Percentiles rank a stretch among this genome's conserved stretches.
Evolutionary conservation across 2,329 filamentous ascomycete species (phyloP).

Genomic region (Diaporthe longicolla): DNA sequence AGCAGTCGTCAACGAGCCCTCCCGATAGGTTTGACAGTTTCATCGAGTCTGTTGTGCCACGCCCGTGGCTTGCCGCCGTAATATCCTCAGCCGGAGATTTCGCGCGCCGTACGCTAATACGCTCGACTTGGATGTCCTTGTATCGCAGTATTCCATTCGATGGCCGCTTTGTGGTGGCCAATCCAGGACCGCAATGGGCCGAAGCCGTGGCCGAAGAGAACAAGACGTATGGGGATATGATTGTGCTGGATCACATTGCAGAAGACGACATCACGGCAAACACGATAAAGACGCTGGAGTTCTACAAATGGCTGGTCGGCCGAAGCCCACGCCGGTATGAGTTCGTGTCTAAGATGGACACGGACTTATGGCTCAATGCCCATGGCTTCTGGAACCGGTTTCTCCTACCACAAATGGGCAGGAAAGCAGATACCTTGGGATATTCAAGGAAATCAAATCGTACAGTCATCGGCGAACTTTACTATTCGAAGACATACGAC

Average conservation of each 20-base stretch:
- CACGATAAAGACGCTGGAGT: background rate
- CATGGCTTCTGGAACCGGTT: background rate
- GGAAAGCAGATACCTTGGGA: background rate
- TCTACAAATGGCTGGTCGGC: background rate
- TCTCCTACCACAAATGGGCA: background rate
- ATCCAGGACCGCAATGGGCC: background rate
- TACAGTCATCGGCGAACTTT: background rate
- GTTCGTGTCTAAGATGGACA: background rate
- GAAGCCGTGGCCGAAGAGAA: background rate
- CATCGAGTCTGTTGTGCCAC: background rate
- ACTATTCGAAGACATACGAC: background rate
- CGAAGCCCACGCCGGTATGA: background rate
- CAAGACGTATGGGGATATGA: background rate
- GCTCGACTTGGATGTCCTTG: background rate
- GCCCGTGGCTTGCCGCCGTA: background rate
- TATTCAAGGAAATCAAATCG: background rate
- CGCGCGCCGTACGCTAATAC: background rate
- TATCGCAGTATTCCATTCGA: background rate
- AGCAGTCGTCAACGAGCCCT: background rate
- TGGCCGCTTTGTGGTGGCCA: background rate
- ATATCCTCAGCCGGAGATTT: background rate
- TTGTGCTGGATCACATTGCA: background rate
- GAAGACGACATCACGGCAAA: background rate
- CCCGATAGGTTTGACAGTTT: background rate
- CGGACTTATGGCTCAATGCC: background rate